Evolutionary conservation across 768 basidiomycete species (phyloP).

Genomic region (Lactifluus piperatus): DNA sequence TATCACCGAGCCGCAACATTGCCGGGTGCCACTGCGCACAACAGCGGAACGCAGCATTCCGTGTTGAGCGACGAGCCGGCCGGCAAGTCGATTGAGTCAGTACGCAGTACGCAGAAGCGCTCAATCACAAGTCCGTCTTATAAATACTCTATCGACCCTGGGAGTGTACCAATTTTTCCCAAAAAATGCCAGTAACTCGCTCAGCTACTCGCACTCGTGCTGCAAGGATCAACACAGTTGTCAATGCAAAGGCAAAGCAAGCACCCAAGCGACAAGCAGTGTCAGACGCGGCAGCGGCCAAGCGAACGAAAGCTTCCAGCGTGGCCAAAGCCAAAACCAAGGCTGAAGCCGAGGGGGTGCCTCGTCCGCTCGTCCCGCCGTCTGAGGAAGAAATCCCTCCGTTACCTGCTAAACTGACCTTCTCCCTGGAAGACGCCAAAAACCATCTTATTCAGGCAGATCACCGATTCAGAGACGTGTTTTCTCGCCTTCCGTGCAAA

Average conservation of each 20-base stretch:
- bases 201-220: constrained; percentile 19
- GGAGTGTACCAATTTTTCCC: not conserved
- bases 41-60: not conserved
- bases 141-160: not conserved
- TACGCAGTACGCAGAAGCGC: too few species aligned
- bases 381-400: constrained; percentile 23
- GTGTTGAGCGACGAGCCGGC: too few species aligned
- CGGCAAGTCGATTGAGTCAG: too few species aligned
- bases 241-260: not conserved
- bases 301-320: constrained; percentile 1
- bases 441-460: constrained; percentile 60
- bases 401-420: constrained; percentile 64
- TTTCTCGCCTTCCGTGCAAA: constrained; percentile 55
- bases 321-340: not conserved
- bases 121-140: too few species aligned
- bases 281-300: not conserved
- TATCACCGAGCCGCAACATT: not conserved
- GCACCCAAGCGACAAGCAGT: constrained; percentile 2
- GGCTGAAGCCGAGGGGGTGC: not conserved
- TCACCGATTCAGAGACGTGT: constrained; percentile 60
- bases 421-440: constrained; percentile 72
- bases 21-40: too few species aligned
- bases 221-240: not conserved
- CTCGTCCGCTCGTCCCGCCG: not conserved
- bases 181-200: constrained; percentile 23